phyloP scores from a whole-genome alignment of 2,329 filamentous ascomycete genomes.

The Aspergillus ruber region DNA sequence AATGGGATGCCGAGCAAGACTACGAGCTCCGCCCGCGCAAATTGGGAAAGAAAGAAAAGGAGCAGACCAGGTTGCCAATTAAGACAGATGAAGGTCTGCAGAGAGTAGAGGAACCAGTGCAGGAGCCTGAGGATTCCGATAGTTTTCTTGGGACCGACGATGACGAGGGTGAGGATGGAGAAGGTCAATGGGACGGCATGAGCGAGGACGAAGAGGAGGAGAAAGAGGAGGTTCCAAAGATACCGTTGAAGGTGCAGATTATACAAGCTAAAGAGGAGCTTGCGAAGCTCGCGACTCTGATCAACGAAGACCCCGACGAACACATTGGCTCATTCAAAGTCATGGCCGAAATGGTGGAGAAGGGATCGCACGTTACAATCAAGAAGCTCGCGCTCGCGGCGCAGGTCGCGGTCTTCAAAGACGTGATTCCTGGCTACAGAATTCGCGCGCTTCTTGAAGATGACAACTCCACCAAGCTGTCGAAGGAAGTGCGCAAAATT shows the following conservation, averaged over 20 bases:
- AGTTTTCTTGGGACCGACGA: slow-evolving; percentile 57
- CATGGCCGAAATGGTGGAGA: slow-evolving; percentile 65
- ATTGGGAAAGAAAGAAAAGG: slow-evolving; percentile 64
- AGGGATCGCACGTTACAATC: slow-evolving; percentile 58
- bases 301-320: slow-evolving; percentile 93
- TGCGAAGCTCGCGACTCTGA: slow-evolving; percentile 67
- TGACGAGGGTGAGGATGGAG: slow-evolving; percentile 49
- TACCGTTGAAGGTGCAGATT: slow-evolving; percentile 74
- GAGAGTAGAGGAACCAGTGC: slow-evolving; percentile 45
- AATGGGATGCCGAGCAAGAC: slow-evolving; percentile 87
- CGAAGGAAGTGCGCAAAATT: slow-evolving; percentile 81
- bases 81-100: slow-evolving; percentile 78
- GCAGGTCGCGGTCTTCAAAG: slow-evolving; percentile 86
- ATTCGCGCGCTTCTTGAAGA: slow-evolving; percentile 78
- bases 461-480: slow-evolving; percentile 69
- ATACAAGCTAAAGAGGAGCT: slow-evolving; percentile 85
- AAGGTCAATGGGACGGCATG: slow-evolving; percentile 31
- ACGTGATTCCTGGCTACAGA: slow-evolving; percentile 91
- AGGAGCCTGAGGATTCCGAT: slow-evolving; percentile 50
- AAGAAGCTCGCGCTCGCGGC: slow-evolving; percentile 81
- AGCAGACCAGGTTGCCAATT: slow-evolving; percentile 73
- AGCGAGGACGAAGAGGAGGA: slow-evolving; percentile 46
- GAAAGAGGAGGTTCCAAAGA: slow-evolving; percentile 50
- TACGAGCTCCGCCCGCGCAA: slow-evolving; percentile 79
- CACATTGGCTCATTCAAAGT: slow-evolving; percentile 73